Conservation (phyloP, 2,329 filamentous ascomycete species). For the Cladosporium sp. region DNA sequence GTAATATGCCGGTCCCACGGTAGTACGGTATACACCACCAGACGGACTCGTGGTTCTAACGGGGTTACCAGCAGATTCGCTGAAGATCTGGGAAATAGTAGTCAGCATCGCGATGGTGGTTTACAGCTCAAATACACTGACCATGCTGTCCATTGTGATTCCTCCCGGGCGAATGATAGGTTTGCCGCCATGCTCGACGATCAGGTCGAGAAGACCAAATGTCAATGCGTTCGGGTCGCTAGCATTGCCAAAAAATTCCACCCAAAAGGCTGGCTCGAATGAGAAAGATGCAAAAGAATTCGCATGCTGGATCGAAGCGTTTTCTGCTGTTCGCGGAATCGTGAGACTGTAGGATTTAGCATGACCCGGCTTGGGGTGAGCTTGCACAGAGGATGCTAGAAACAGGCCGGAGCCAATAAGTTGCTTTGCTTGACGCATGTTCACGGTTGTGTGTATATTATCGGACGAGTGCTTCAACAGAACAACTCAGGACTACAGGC, state of each 20-base stretch:
- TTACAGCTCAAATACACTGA: background rate
- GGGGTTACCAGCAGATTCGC: slow-evolving; percentile 20
- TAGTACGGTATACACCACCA: slow-evolving; percentile 28
- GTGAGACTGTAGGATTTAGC: slow-evolving; percentile 4
- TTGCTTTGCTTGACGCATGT: background rate
- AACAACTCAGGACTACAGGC: too few relatives aligned
- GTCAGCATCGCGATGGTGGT: background rate
- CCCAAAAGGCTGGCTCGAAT: slow-evolving; percentile 30
- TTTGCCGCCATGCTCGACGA: slow-evolving; percentile 26
- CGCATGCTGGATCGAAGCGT: slow-evolving; percentile 26
- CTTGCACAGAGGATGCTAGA: background rate
- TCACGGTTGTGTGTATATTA: too few relatives aligned
- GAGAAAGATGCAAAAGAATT: slow-evolving; percentile 26
- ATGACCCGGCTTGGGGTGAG: slow-evolving; percentile 5
- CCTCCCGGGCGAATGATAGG: slow-evolving; percentile 27
- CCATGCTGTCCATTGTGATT: slow-evolving; percentile 30
- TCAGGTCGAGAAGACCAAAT: slow-evolving; percentile 23
- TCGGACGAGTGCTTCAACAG: too few relatives aligned
- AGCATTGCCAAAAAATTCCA: slow-evolving; percentile 29
- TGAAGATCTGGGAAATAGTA: slow-evolving; percentile 17
- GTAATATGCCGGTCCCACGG: slow-evolving; percentile 28
- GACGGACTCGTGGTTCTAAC: slow-evolving; percentile 22
- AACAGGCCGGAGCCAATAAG: background rate
- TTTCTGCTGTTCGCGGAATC: slow-evolving; percentile 15
- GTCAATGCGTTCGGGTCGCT: slow-evolving; percentile 24